Evolutionary conservation across 2,329 filamentous ascomycete species (phyloP).

Genomic region (Lecanicillium sp.): DNA sequence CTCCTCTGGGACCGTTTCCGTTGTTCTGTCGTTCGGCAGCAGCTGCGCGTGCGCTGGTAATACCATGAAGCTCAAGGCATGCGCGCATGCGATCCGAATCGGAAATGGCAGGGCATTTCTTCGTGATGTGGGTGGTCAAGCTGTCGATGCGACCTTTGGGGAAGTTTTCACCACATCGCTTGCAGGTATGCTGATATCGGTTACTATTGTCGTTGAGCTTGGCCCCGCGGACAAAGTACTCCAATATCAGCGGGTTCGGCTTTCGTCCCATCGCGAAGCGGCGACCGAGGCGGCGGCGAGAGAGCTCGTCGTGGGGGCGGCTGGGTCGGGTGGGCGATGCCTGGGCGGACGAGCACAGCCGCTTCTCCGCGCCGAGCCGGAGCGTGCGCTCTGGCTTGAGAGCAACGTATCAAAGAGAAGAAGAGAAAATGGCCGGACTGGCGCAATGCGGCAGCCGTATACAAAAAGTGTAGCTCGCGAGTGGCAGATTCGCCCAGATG

Average conservation of each 20-base stretch:
- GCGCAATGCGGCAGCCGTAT: slow-evolving; percentile 1
- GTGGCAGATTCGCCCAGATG: slow-evolving; percentile 20
- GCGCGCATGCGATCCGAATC: slow-evolving; percentile 70
- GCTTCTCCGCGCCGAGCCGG: slow-evolving; percentile 2
- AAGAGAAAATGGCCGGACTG: neutral
- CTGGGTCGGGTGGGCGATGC: neutral
- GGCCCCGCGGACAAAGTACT: slow-evolving; percentile 80
- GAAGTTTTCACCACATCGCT: slow-evolving; percentile 80
- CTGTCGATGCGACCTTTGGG: slow-evolving; percentile 84
- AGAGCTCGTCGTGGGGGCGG: no score
- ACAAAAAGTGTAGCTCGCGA: slow-evolving; percentile 1
- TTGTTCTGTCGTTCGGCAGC: slow-evolving; percentile 26
- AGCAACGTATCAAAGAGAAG: slow-evolving; percentile 10
- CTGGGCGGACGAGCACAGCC: neutral
- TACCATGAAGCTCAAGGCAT: slow-evolving; percentile 64
- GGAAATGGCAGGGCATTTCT: slow-evolving; percentile 76
- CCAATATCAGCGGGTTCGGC: slow-evolving; percentile 76
- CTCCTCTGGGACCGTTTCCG: slow-evolving; percentile 23
- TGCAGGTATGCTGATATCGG: slow-evolving; percentile 87
- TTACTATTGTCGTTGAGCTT: slow-evolving; percentile 89
- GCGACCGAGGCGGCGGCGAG: slow-evolving; percentile 20
- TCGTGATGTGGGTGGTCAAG: slow-evolving; percentile 73
- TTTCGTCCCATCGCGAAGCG: slow-evolving; percentile 65
- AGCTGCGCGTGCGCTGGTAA: slow-evolving; percentile 44
- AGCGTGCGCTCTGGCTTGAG: neutral